Conservation (phyloP, 2,329 filamentous ascomycete genomes). For the Westerdykella ornata region DNA sequence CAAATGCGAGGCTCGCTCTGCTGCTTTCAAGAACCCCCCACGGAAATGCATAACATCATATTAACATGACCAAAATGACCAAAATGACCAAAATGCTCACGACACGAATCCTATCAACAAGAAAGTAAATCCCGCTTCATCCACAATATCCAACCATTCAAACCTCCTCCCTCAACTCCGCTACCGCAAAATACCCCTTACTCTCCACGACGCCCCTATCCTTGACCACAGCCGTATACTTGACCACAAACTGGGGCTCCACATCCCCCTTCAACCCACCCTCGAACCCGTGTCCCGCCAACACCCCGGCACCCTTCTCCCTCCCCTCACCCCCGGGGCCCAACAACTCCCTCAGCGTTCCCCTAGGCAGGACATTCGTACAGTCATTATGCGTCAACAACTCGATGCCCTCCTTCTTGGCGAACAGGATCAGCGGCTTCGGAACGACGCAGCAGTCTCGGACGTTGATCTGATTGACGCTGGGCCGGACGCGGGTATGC, state of each 20-base stretch:
- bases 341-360: conserved; percentile 77
- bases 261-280: conserved; percentile 68
- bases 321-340: conserved; percentile 48
- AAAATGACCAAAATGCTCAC: too few species aligned
- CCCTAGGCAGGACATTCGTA: conserved; percentile 79
- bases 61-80: too few species aligned
- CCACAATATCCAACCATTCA: too few species aligned
- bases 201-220: conserved; percentile 95
- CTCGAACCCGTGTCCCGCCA: conserved; percentile 53
- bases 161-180: conserved; percentile 50
- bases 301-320: conserved; percentile 64
- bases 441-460: conserved; percentile 95
- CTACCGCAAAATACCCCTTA: conserved; percentile 92
- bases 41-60: too few species aligned
- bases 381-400: conserved; percentile 91
- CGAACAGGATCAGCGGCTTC: conserved; percentile 73
- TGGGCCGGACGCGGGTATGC: conserved; percentile 63
- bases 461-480: conserved; percentile 92
- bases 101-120: too few species aligned
- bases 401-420: conserved; percentile 77
- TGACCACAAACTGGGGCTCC: conserved; percentile 86
- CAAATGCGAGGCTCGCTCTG: too few species aligned
- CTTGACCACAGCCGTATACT: conserved; percentile 92
- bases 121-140: too few species aligned
- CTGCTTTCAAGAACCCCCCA: too few species aligned